Base-by-base conservation (phyloP, 768 basidiomycete genomes). In the Fibroporia radiculosa region DNA sequence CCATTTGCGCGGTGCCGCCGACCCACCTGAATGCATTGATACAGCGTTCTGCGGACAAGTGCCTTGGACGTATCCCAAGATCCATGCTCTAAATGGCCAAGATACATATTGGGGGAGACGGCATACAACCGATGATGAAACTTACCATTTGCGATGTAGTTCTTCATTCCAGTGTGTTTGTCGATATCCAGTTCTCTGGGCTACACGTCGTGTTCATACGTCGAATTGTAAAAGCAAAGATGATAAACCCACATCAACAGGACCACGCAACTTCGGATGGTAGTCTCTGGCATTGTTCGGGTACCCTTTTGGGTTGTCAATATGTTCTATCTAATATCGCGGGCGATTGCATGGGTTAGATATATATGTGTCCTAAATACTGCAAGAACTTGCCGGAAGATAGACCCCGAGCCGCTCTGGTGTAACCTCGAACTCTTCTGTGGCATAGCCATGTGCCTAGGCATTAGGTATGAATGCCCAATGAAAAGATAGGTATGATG, bases 291-390 rank as follows among this genome's bases (percentile, higher is more conserved):
- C 77, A 61, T 97, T 91, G 61, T 88, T 81, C 1, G 84, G 88
- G 54, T 92, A 93, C 11, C 89, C 90, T 61, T 86, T 89, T 1
- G 90, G 91, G 56, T 95, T 95, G 59, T 95, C 91, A 56, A 93
- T 92, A 60, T 95, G 91, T 61, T 92, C 86, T 0, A 74, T 76
- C 80, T 85, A 27, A 37, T 28, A 24, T n/a, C n/a, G n/a, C n/a
- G n/a, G n/a, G n/a, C n/a, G n/a, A n/a, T n/a, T n/a, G n/a, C n/a
- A n/a, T n/a, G n/a, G n/a, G n/a, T n/a, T n/a, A n/a, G n/a, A n/a
- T n/a, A n/a, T n/a, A n/a, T n/a, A n/a, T n/a, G n/a, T n/a, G n/a
- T n/a, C n/a, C n/a, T n/a, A n/a, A n/a, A n/a, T n/a, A n/a, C n/a
- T n/a, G n/a, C n/a, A n/a, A 45, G 43, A 3, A 72, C 70, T 51